Base-by-base conservation (phyloP, 371 early-diverging fungal genomes). In the Circinella umbellata region DNA sequence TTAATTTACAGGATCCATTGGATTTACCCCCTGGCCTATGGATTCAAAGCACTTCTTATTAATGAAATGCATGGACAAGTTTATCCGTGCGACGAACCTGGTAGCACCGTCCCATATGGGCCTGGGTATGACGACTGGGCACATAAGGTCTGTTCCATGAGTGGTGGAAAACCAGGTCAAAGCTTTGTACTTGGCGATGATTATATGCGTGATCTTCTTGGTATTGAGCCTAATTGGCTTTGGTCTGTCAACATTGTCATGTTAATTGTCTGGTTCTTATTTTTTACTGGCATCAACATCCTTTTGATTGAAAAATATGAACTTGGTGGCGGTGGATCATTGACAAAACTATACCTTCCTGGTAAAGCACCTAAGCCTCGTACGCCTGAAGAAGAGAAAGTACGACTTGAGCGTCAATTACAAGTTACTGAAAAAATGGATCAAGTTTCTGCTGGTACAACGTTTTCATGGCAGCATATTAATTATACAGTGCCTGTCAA, bases 1-100 rank as follows among this genome's bases (percentile, higher is more conserved):
- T 27, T 8, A 8, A 51, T 51, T 13, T 17, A 51, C 15, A 51
- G 51, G 89, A 84, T 92, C 47, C 89, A 87, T 66, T 93, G 89
- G 85, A 87, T 91, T 66, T 89, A 90, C 53, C 91, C 94, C 5
- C 76, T 92, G 18, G 84, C 91, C 0, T 93, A 92, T 65, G 90
- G 83, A 0, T 88, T 88, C 76, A 86, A 89, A 69, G 89, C 91
- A 4, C 79, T 94, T 35, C 69, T 92, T n/a, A 79, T 84, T 35
- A 93, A 92, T 72, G 94, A 94, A 76, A 92, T 90, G 88, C 71
- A 75, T 6, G 87, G 89, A 17, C 76, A 88, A 37, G 15, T 51
- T 3, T 87, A 89, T 47, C 76, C 80, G 18, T 91, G 93, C 64
- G 75, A 78, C 51, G 74, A 70, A 34, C 66, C 66, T 8, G 76